Evolutionary conservation across 371 early-diverging fungal genomes (phyloP), one percentile per base, ranked within the genome.

Genomic region (Mortierella polycephala): DNA sequence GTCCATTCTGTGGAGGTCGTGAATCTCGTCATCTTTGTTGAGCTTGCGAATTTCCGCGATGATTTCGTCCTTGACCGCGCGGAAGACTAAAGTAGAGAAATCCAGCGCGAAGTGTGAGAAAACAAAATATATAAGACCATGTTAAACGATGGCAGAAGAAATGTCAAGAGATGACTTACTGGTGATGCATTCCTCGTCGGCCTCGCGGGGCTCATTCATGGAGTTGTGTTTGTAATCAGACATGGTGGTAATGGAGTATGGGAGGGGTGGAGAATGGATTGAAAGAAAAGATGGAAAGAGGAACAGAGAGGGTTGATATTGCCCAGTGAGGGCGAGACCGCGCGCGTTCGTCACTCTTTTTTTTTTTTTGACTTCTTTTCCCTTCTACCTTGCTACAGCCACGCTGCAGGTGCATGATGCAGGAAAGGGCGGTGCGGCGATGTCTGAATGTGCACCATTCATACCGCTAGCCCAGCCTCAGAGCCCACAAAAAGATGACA

Each of bases 1-100:
- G 67, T 86, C 88, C 60, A 83, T 71, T 58, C 77, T 81, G 66
- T 87, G 86, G 23, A 86, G 74, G 45, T 71, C 79, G 60, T 87
- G 88, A 39, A 81, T 76, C 49, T 81, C 74, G 46, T 87, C 88
- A 4, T 67, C 67, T 20, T 83, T 81, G 60, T 85, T 84, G 61
- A 86, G 69, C 69, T 83, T 52, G 52, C 64, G 47, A 18, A 84
- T 83, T 73, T 79, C 82, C 11, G 57, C 65, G 45, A 83, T 53
- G 41, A 84, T 82, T 41, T 75, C 65, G 8, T 82, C 63, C 68
- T 87, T 85, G 64, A 85, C 51, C 18, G 74, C 51, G 14, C 68
- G 70, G 68, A 83, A 86, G 21, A 86, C 84, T 83, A 84, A 52
- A 51, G 41, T 13, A 23, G 14, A 66, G 50, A 30, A 14, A 7